Evolutionary conservation across 2,329 filamentous ascomycete species (phyloP), one percentile per base, ranked within the genome.

Genomic region (Myotisia sp.): DNA sequence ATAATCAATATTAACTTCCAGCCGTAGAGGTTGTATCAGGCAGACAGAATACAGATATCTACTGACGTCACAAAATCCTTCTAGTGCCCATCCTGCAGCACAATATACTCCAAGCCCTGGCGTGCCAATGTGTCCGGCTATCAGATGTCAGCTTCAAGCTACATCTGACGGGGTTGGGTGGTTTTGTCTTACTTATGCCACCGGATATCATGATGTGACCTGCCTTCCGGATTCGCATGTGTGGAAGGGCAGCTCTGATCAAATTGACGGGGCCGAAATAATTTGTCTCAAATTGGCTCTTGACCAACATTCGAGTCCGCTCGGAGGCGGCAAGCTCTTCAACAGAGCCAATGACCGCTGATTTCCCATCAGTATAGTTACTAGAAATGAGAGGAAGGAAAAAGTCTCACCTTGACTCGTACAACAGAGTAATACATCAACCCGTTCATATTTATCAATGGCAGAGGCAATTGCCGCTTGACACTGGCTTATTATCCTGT

Each of bases 211-310:
- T 78, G 42, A 95, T 79, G 55, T 98, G 90, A 0, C 90, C 90
- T 6, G 78, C 85, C 46, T 79, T 76, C 50, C 86, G 79, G 40
- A 69, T 67, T 27, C 90, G 71, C 55, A 95, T 77, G 36, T 76
- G 69, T 1, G 87, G 85, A 14, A 98, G 66, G 1, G 76, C 69
- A 9, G 86, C 81, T 55, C 90, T 92, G 63, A 95, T 92, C 53
- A 92, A 83, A 59, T 95, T 95, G 55, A 95, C 79, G 38, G 92
- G 85, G 1, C 83, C 84, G 56, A 95, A 95, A 65, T 92, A 95
- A 48, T 92, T 84, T 42, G 76, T 76, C 56, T 95, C 87, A 54
- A 95, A 94, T 54, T 94, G 87, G 50, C 92, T 82, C 41, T 81
- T 74, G 22, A 92, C 78, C 12, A 94, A 70, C 38, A 78, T 84